A percentile compares a stretch with the other conserved stretches of the same genome.
Conservation (phyloP, 352 stramenopile species). For the Pythium chondricola region DNA sequence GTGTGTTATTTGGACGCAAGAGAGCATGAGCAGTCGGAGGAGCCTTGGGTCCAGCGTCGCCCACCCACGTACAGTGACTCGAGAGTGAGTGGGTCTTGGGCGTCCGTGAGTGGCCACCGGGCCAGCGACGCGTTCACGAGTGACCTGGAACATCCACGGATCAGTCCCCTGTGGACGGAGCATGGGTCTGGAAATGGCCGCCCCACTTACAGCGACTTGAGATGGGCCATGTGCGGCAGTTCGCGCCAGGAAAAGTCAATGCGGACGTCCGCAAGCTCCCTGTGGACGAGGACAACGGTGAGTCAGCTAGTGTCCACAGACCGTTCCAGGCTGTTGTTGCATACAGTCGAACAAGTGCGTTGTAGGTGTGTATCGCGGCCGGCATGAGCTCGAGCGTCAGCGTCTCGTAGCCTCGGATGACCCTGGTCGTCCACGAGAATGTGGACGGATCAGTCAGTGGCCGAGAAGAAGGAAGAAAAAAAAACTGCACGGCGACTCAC, state of each 20-base stretch:
- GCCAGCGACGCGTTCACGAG: conserved; percentile 4
- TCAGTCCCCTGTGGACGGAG: no score
- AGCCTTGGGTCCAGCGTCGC: no score
- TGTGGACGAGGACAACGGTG: no score
- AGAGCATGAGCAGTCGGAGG: background rate
- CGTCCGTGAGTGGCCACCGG: conserved; percentile 2
- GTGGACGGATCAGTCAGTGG: background rate
- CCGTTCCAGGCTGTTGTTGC: no score
- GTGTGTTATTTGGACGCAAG: no score
- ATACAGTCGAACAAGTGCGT: background rate
- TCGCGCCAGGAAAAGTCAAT: background rate
- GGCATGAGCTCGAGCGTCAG: background rate
- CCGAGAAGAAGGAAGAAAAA: background rate
- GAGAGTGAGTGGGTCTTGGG: background rate
- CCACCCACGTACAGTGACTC: background rate
- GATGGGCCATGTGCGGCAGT: conserved; percentile 3
- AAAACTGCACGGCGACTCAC: background rate
- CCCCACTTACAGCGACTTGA: conserved; percentile 7
- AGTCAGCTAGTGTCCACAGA: no score
- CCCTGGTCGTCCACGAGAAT: background rate
- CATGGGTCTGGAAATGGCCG: no score
- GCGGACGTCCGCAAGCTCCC: conserved; percentile 1
- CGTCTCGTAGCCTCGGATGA: background rate
- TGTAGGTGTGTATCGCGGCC: background rate
- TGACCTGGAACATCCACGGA: background rate